Conservation (phyloP, 106 monocot genomes). For the Acanthochlamys bracteata region DNA sequence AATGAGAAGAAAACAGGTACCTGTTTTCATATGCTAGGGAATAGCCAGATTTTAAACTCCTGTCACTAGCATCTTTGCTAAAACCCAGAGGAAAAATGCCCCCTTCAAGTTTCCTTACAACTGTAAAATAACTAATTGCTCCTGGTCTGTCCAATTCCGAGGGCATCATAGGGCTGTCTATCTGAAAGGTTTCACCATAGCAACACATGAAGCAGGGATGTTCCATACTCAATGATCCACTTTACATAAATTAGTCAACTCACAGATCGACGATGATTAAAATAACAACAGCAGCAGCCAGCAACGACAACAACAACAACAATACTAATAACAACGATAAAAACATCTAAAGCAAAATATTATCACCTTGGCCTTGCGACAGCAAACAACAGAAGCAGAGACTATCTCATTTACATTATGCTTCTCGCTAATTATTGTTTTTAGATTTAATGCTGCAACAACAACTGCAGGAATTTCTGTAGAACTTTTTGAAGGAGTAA, state of each 20-base stretch:
- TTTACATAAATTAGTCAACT: not conserved
- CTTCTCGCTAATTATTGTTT: conserved; percentile 70
- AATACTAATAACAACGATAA: too few relatives aligned
- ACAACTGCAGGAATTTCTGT: conserved; percentile 70
- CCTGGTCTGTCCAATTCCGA: conserved; percentile 64
- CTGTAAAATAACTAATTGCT: conserved; percentile 68
- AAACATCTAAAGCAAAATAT: too few relatives aligned
- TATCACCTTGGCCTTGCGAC: conserved; percentile 74
- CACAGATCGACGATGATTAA: not conserved
- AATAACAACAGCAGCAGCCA: not conserved
- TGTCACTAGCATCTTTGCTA: conserved; percentile 48
- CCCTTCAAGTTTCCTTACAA: conserved; percentile 88
- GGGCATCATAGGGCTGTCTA: conserved; percentile 79
- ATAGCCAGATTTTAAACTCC: conserved; percentile 63
- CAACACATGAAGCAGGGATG: not conserved
- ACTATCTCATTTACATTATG: conserved; percentile 79
- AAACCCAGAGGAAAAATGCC: conserved; percentile 83
- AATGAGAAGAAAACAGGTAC: conserved; percentile 16
- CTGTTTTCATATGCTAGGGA: conserved; percentile 64
- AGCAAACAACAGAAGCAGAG: conserved; percentile 84
- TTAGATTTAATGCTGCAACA: conserved; percentile 82
- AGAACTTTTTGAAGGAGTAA: conserved; percentile 37
- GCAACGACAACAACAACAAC: too few relatives aligned
- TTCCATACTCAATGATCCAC: not conserved
- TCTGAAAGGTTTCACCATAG: conserved; percentile 32